Evolutionary conservation across 352 stramenopile species (phyloP).

Genomic region (Phytophthora citrophthora): DNA sequence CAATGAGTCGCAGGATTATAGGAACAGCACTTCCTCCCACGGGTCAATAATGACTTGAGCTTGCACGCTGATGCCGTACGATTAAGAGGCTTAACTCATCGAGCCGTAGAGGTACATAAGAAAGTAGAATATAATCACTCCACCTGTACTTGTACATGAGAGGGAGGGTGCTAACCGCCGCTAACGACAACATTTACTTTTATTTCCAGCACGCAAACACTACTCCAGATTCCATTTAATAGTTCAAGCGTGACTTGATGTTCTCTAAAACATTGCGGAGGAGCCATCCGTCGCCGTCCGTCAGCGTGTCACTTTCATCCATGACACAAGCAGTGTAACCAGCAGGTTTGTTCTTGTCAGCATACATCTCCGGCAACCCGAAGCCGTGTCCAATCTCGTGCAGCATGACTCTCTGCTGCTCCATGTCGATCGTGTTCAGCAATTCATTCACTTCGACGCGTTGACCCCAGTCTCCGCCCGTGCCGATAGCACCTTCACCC

Average conservation of each 20-base stretch:
- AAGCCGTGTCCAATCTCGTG: constrained; percentile 57
- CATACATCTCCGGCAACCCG: constrained; percentile 35
- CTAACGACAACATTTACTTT: too few species aligned
- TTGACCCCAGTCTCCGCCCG: constrained; percentile 44
- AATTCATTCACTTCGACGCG: constrained; percentile 47
- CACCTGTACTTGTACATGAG: too few species aligned
- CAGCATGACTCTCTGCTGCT: constrained; percentile 38
- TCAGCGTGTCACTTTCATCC: constrained; percentile 14
- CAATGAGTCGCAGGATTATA: too few species aligned
- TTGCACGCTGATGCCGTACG: too few species aligned
- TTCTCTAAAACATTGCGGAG: constrained; percentile 27
- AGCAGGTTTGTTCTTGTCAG: constrained; percentile 27
- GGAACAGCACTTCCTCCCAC: too few species aligned
- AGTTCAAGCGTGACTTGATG: constrained; percentile 22
- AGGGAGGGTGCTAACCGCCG: too few species aligned
- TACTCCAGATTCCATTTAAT: neutral
- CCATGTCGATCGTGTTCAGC: constrained; percentile 33
- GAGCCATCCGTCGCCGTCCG: constrained; percentile 25
- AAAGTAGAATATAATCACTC: too few species aligned
- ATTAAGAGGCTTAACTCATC: too few species aligned
- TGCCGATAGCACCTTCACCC: constrained; percentile 30
- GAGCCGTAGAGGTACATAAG: too few species aligned
- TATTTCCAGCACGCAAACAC: too few species aligned
- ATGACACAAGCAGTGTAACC: constrained; percentile 29
- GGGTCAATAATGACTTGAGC: too few species aligned